Evolutionary conservation across 2,329 filamentous ascomycete genomes (phyloP).

Genomic region (Pyricularia sp.): DNA sequence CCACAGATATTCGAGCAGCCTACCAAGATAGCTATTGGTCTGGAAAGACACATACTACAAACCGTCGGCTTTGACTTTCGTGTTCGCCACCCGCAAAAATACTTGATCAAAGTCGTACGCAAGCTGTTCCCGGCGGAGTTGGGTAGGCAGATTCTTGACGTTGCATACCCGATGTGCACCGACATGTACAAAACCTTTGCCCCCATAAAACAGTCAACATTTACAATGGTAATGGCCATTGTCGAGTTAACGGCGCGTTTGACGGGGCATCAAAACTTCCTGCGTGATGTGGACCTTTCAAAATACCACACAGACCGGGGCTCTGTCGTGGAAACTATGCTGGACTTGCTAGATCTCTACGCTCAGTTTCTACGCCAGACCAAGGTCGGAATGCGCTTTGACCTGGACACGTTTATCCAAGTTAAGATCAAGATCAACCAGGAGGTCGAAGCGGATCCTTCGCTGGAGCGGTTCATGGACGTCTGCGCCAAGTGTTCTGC

Average conservation of each 20-base stretch:
- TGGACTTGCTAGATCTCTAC: conserved; percentile 86
- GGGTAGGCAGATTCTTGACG: conserved; percentile 44
- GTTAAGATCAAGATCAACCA: conserved; percentile 80
- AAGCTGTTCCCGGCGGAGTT: conserved; percentile 33
- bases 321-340: conserved; percentile 59
- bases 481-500: conserved; percentile 40
- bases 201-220: conserved; percentile 76
- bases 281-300: conserved; percentile 31
- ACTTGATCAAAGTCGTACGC: conserved; percentile 67
- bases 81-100: conserved; percentile 73
- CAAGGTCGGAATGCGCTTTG: conserved; percentile 57
- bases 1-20: conserved; percentile 63
- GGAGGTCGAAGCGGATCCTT: conserved; percentile 52
- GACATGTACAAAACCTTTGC: conserved; percentile 91
- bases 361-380: conserved; percentile 69
- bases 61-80: conserved; percentile 89
- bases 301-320: conserved; percentile 29
- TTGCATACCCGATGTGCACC: conserved; percentile 70
- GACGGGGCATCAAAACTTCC: conserved; percentile 37
- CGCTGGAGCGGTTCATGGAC: conserved; percentile 50
- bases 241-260: conserved; percentile 69
- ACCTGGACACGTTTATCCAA: conserved; percentile 67
- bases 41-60: conserved; percentile 88
- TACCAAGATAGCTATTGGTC: conserved; percentile 70
- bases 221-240: conserved; percentile 72